Evolutionary conservation across 2,329 filamentous ascomycete species (phyloP).

Genomic region (Stachybotrys echinatus): DNA sequence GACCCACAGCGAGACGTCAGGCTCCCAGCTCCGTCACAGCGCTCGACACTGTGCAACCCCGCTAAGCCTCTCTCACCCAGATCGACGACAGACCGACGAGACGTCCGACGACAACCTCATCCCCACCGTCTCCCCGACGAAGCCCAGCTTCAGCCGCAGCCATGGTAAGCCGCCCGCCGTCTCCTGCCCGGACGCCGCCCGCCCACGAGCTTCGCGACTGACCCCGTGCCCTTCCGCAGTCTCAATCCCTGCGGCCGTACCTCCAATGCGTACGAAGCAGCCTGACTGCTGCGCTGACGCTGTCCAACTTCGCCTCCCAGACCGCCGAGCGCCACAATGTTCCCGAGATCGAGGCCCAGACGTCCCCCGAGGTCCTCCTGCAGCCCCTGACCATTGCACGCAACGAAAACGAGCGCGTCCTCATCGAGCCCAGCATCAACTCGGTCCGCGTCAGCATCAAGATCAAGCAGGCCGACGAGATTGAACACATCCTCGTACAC

Average conservation of each 20-base stretch:
- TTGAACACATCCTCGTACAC: constrained; percentile 95
- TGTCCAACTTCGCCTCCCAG: constrained; percentile 94
- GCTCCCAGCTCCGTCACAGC: not conserved
- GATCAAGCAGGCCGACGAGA: constrained; percentile 99
- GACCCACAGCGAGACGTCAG: not conserved
- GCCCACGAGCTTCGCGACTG: not conserved
- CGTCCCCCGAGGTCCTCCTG: constrained; percentile 88
- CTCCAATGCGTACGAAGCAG: constrained; percentile 94
- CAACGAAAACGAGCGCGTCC: constrained; percentile 94
- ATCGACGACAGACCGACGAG: not conserved
- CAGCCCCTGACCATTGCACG: constrained; percentile 86
- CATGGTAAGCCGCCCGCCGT: constrained; percentile 5
- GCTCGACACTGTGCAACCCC: not conserved
- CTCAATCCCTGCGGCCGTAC: constrained; percentile 94
- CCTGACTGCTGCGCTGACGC: constrained; percentile 83
- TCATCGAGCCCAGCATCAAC: constrained; percentile 96
- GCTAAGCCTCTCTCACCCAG: not conserved
- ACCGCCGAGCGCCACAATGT: constrained; percentile 96
- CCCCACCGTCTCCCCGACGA: constrained; percentile 1
- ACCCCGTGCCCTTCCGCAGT: constrained; percentile 43
- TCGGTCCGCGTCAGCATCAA: constrained; percentile 95
- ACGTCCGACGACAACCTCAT: not conserved
- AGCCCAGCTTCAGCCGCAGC: constrained; percentile 3
- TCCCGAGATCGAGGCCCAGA: constrained; percentile 89
- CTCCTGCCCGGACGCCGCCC: constrained; percentile 9